Evolutionary conservation across 352 stramenopile species (phyloP).

Genomic region (Pythium aquatile): DNA sequence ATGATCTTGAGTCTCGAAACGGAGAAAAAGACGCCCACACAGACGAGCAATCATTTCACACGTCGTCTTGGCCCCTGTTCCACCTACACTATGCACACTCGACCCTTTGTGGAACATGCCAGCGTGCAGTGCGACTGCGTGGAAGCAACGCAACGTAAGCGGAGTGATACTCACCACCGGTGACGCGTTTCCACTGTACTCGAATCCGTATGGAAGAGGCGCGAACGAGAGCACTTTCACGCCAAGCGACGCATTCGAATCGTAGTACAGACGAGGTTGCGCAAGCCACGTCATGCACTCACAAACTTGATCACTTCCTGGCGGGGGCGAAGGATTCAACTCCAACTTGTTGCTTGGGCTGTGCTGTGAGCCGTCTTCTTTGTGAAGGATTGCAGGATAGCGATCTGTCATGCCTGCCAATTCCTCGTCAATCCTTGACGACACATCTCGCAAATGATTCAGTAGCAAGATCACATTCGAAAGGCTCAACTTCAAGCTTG

Average conservation of each 20-base stretch:
- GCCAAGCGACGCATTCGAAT: constrained; percentile 43
- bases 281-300: constrained; percentile 49
- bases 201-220: constrained; percentile 57
- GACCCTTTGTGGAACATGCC: constrained; percentile 39
- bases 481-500: constrained; percentile 34
- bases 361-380: not conserved
- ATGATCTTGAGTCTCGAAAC: constrained; percentile 36
- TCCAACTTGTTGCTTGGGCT: not conserved
- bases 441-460: constrained; percentile 55
- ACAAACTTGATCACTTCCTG: not conserved
- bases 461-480: constrained; percentile 53
- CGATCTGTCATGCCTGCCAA: constrained; percentile 11
- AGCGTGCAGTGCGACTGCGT: constrained; percentile 43
- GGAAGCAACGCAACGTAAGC: constrained; percentile 62
- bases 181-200: constrained; percentile 62
- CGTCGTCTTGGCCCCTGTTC: constrained; percentile 49
- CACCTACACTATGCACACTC: constrained; percentile 35
- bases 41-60: constrained; percentile 36
- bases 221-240: constrained; percentile 51
- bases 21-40: constrained; percentile 51
- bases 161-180: constrained; percentile 44
- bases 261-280: constrained; percentile 67
- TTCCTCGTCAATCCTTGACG: constrained; percentile 31
- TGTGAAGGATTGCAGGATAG: not conserved
- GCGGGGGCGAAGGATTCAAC: not conserved